Percentiles rank a stretch among this genome's conserved stretches.
phyloP scores from a whole-genome alignment of 805 yeast species.

The Jamesozyma hellenica region DNA sequence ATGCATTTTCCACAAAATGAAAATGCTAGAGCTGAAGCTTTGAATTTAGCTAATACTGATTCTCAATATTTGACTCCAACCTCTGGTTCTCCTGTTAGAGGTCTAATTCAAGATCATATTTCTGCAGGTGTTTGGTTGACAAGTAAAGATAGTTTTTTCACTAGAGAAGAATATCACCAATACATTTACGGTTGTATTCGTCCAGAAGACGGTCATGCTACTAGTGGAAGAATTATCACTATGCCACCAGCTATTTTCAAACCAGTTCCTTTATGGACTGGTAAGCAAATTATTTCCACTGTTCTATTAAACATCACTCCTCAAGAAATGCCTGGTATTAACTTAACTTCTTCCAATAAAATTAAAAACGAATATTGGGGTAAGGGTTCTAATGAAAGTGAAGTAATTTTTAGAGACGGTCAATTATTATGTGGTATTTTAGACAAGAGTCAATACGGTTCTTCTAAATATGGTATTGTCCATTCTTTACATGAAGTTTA shows the following conservation, averaged over 20 bases:
- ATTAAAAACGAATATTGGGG: conserved; percentile 95
- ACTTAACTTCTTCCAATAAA: conserved; percentile 74
- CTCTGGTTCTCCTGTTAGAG: conserved; percentile 96
- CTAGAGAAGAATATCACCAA: conserved; percentile 88
- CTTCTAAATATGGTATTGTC: conserved; percentile 91
- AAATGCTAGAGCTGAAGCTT: conserved; percentile 93
- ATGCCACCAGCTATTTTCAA: conserved; percentile 83
- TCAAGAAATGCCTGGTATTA: conserved; percentile 79
- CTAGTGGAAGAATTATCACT: conserved; percentile 56
- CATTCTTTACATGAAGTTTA: conserved; percentile 94
- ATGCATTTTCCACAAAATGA: conserved; percentile 99
- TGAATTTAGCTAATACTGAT: conserved; percentile 91
- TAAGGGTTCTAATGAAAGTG: conserved; percentile 68
- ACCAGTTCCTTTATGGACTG: conserved; percentile 93
- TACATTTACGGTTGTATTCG: conserved; percentile 86
- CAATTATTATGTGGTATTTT: conserved; percentile 83
- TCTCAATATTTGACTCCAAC: conserved; percentile 97
- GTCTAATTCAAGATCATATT: conserved; percentile 97
- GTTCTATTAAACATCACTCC: conserved; percentile 83
- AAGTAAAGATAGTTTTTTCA: conserved; percentile 81
- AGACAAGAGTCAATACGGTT: conserved; percentile 97
- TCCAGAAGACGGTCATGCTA: conserved; percentile 94
- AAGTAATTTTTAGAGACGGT: conserved; percentile 78
- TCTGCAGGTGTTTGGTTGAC: conserved; percentile 99
- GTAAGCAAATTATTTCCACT: conserved; percentile 94